Conservation (phyloP, 169 alveolate genomes). For the Sarcocystis neurona region DNA sequence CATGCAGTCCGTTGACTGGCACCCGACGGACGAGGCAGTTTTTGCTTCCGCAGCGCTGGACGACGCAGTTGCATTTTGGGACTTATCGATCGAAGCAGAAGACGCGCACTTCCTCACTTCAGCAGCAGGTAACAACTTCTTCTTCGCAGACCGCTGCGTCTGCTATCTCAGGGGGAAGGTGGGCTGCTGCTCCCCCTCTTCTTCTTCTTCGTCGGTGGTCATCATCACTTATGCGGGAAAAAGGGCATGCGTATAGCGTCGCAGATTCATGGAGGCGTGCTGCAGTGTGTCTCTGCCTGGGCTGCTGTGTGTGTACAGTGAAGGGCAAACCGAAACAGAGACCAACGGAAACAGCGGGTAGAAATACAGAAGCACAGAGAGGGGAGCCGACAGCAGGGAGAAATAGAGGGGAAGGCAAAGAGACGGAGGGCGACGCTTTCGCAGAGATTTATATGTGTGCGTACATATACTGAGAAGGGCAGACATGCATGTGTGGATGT, state of each 20-base stretch:
- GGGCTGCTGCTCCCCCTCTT: slow-evolving; percentile 1
- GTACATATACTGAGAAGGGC: background rate
- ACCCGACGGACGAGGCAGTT: slow-evolving; percentile 60
- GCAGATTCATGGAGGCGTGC: background rate
- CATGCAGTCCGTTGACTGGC: slow-evolving; percentile 64
- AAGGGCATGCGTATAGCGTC: too few relatives aligned
- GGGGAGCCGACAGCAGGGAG: background rate
- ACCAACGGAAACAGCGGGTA: background rate
- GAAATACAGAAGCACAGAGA: background rate
- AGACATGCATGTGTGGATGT: background rate
- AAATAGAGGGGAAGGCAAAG: background rate
- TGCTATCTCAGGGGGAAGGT: too few relatives aligned
- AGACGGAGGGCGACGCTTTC: background rate
- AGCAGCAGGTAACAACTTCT: background rate
- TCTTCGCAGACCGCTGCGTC: too few relatives aligned
- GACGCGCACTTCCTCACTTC: background rate
- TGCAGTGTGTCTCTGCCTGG: background rate
- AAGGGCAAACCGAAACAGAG: background rate
- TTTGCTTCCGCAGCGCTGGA: slow-evolving; percentile 38
- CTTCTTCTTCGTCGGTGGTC: too few relatives aligned
- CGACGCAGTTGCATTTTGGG: slow-evolving; percentile 57
- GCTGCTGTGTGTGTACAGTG: background rate
- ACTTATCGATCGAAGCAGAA: slow-evolving; percentile 51
- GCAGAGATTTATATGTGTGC: background rate
- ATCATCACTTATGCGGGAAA: too few relatives aligned